These are phyloP conservation scores for Penicillium corylophilum DNA, from an alignment of 2,329 filamentous ascomycete genomes.

Conservation along the genomic window DNA sequence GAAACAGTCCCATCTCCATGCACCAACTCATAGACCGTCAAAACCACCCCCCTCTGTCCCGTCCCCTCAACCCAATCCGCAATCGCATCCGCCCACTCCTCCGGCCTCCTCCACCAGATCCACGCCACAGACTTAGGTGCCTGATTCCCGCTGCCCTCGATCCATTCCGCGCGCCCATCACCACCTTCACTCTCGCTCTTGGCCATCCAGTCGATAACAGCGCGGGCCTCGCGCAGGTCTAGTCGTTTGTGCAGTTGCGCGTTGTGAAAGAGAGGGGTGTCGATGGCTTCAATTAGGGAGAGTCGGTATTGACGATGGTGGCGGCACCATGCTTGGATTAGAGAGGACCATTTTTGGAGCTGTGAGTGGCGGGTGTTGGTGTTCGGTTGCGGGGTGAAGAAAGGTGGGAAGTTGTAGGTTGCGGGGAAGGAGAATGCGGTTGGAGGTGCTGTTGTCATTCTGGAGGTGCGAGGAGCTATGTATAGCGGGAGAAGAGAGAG, in stretches of 20 bases:
- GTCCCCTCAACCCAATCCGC: constrained; percentile 81
- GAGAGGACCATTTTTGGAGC: constrained; percentile 79
- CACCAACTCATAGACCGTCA: constrained; percentile 88
- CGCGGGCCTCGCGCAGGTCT: constrained; percentile 52
- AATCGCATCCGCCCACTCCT: constrained; percentile 83
- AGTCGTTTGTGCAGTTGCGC: constrained; percentile 45
- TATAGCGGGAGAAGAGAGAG: neutral
- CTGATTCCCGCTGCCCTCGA: constrained; percentile 38
- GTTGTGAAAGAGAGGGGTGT: constrained; percentile 60
- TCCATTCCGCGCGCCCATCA: constrained; percentile 61
- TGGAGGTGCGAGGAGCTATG: neutral
- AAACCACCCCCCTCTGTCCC: constrained; percentile 80
- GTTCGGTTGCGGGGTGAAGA: constrained; percentile 51
- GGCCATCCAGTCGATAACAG: constrained; percentile 58
- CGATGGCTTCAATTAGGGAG: constrained; percentile 61
- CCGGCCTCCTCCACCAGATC: constrained; percentile 81
- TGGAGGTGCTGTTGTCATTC: constrained; percentile 11
- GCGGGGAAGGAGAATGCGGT: constrained; percentile 41
- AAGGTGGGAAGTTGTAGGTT: constrained; percentile 54
- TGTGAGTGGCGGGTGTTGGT: constrained; percentile 45
- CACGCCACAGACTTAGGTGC: constrained; percentile 60
- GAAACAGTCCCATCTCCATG: constrained; percentile 78
- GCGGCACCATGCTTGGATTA: constrained; percentile 81
- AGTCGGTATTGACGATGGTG: constrained; percentile 76
- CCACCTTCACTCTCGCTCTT: constrained; percentile 43